A percentile compares a stretch with the other conserved stretches of the same genome.
phyloP scores from a whole-genome alignment of 495 filamentous ascomycete species.

The Penicillium samsonianum region DNA sequence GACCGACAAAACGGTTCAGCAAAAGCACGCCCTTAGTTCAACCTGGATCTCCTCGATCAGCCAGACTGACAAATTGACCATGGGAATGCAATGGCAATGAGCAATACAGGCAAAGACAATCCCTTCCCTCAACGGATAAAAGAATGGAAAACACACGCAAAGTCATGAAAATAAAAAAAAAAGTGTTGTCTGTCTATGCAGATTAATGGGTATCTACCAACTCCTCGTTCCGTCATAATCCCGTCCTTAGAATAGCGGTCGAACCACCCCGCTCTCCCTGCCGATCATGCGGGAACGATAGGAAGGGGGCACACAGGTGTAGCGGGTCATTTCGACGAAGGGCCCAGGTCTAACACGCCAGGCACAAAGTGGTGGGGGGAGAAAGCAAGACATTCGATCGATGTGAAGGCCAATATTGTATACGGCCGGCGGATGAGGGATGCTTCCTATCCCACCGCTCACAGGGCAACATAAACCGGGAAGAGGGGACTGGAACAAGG shows the following conservation, averaged over 20 bases:
- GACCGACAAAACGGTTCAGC: conserved; percentile 23
- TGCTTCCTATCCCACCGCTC: conserved; percentile 42
- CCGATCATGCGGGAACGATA: conserved; percentile 23
- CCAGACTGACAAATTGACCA: conserved; percentile 12
- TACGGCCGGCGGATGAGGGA: conserved; percentile 30
- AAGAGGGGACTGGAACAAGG: conserved; percentile 48
- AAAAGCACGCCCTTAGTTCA: conserved; percentile 22
- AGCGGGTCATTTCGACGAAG: conserved; percentile 35
- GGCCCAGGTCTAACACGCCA: conserved; percentile 42
- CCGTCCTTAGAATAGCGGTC: conserved; percentile 38
- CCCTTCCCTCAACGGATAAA: conserved; percentile 25
- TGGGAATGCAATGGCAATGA: conserved; percentile 5
- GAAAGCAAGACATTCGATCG: conserved; percentile 32
- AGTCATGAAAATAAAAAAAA: conserved; percentile 36
- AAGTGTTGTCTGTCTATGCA: conserved; percentile 41
- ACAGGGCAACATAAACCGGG: conserved; percentile 44
- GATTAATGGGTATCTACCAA: conserved; percentile 53
- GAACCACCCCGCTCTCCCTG: conserved; percentile 30
- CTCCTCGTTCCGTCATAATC: conserved; percentile 52
- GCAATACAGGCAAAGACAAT: conserved; percentile 7
- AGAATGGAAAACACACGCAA: conserved; percentile 30
- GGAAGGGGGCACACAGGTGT: conserved; percentile 23
- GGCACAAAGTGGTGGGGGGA: conserved; percentile 32
- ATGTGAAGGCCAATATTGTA: conserved; percentile 25
- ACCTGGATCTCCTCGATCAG: conserved; percentile 21